Percentiles rank a stretch among this genome's conserved stretches.
These are phyloP conservation scores for Fusarium clavum DNA, from an alignment of 2,329 filamentous ascomycete genomes.

Conservation along the genomic window DNA sequence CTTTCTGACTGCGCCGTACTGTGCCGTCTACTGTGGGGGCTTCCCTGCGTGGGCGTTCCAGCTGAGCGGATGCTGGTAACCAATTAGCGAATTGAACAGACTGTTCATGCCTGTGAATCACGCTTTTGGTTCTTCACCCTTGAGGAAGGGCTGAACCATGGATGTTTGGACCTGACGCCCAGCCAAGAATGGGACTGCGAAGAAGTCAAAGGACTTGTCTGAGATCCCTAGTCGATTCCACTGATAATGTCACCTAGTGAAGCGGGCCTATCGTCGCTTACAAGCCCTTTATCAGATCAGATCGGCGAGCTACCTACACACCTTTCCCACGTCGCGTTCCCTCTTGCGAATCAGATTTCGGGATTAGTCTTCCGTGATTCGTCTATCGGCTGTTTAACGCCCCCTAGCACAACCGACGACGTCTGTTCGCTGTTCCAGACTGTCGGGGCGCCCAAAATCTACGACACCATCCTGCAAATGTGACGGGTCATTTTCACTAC, in stretches of 20 bases:
- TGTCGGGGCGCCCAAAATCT: constrained; percentile 27
- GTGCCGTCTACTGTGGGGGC: constrained; percentile 30
- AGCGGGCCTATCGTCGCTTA: constrained; percentile 21
- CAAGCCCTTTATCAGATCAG: constrained; percentile 28
- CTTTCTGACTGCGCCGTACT: constrained; percentile 19
- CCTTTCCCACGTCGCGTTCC: constrained; percentile 17
- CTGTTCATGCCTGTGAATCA: constrained; percentile 9
- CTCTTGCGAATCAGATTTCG: constrained; percentile 30
- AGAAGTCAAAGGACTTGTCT: constrained; percentile 21
- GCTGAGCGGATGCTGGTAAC: constrained; percentile 41
- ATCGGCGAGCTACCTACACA: constrained; percentile 35
- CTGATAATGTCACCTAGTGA: constrained; percentile 17
- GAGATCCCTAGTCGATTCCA: constrained; percentile 9
- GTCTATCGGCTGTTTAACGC: constrained; percentile 37
- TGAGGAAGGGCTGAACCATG: constrained; percentile 2
- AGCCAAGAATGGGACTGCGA: background rate
- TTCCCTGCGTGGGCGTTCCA: constrained; percentile 27
- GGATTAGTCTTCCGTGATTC: constrained; percentile 32
- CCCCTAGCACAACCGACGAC: constrained; percentile 32
- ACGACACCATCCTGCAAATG: constrained; percentile 26
- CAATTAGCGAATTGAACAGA: constrained; percentile 33
- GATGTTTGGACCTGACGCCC: background rate
- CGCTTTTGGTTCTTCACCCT: background rate
- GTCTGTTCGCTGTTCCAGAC: constrained; percentile 39
- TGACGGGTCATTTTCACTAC: constrained; percentile 37